Base-by-base conservation (phyloP, 2,329 filamentous ascomycete species). In the Xenosphaeropsis pyriputrescens region DNA sequence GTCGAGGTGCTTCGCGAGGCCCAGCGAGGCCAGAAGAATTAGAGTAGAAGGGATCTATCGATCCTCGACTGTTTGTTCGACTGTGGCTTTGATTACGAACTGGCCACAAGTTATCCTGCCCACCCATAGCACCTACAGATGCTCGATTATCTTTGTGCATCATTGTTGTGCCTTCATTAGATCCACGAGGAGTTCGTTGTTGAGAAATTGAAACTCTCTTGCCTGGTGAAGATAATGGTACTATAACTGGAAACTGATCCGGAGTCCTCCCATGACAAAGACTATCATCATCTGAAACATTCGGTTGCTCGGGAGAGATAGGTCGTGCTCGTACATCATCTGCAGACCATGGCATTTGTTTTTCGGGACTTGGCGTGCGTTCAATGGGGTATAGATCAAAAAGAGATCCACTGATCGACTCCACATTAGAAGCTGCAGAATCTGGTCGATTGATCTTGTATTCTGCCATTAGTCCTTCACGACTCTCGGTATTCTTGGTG, bases 171-270 rank as follows among this genome's bases (percentile, higher is more conserved):
- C 31, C 22, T 26, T 9, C 22, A 26, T 5, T 26, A 26, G 22
- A 26, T 6, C 22, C 22, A 9, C 12, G 22, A 26, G 22, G 12
- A 26, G 22, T 11, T 26, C 8, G 22, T 9, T 11, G 22, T 26
- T 26, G 22, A 26, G 22, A 11, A 26, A 11, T 9, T 9, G 22
- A 3, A 11, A 9, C 8, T 26, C 5, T 34, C 32, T 48, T 51
- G 17, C 47, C 48, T 11, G 49, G 49, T 4, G 51, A 50, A 14
- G 45, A 47, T 1, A 53, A 43, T 3, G 41, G 31, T 8, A 38
- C 40, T 9, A 46, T 44, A 7, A 50, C 45, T 5, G 16, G n/a
- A 6, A 50, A 32, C 19, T 45, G 17, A 31, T 52, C 50, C 2
- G 45, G 41, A 5, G 40, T 47, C 2, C 45, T 17, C 1, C 34